Evolutionary conservation across 2,329 filamentous ascomycete genomes (phyloP), one percentile per base, ranked within the genome.

Genomic region (Thielaviopsis ethacetica): DNA sequence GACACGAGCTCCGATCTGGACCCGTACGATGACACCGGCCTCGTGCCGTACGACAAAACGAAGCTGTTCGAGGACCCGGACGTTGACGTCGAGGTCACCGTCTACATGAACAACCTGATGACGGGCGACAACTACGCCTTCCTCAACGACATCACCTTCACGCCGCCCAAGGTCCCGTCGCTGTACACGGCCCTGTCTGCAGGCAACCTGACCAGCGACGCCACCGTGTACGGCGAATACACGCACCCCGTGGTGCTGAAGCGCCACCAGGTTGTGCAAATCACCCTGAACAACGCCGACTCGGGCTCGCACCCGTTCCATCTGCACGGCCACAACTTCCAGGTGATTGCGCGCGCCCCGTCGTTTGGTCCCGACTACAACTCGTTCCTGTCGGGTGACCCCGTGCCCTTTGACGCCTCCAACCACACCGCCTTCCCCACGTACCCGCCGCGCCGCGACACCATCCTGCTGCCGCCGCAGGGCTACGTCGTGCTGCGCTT

Each of bases 101-200:
- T 76, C n/a, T 66, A 67, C 57, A 80, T 80, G 73, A 71, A 76
- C 62, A 77, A 78, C 54, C 72, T 83, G 3, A 71, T 72, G 17
- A 73, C 83, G 55, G 81, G 81, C 5, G 73, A 75, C 22, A 73
- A 70, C 64, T 83, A 83, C 63, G 77, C 75, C 54, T 78, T 78
- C 63, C 73, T 81, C 66, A 86, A 86, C 69, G 79, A 82, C 66
- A 74, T 83, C 59, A 84, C 81, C 21, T 88, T 85, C 63, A 74
- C 79, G 4, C 61, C 69, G 1, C 84, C 81, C 21, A 83, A 85
- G 66, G 83, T 86, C 0, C 85, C 84, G 0, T 80, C 81, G 0
- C 71, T 88, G 0, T 87, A 85, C 71, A 82, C 81, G 1, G 82
- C 76, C n/a, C 73, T 87, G 34, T 77, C 76, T 0, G 68, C 76